Evolutionary conservation across 257 asterid genomes (phyloP).

Genomic region (Nemophila menziesii): DNA sequence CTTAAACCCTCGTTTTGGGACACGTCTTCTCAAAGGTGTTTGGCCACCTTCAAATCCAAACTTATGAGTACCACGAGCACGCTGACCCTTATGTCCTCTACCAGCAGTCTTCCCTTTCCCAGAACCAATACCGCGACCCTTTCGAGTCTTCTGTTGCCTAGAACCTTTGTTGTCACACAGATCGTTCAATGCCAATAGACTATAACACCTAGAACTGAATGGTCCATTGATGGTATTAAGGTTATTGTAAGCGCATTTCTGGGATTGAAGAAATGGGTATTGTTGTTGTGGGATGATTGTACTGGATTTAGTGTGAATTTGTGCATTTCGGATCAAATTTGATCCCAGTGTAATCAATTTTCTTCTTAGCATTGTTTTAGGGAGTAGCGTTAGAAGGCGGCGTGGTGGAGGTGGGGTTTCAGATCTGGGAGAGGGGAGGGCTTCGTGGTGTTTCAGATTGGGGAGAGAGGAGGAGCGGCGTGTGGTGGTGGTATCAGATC

Average conservation of each 20-base stretch:
- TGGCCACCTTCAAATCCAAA: slow-evolving; percentile 98
- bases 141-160: slow-evolving; percentile 74
- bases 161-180: slow-evolving; percentile 75
- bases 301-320: slow-evolving; percentile 8
- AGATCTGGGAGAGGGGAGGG: too few relatives aligned
- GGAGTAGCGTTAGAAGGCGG: too few relatives aligned
- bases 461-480: too few relatives aligned
- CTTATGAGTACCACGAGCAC: slow-evolving; percentile 77
- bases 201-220: slow-evolving; percentile 27
- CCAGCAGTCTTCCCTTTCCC: slow-evolving; percentile 98
- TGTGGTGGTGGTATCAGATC: too few relatives aligned
- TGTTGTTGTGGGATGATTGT: neutral
- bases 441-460: too few relatives aligned
- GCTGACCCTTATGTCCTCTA: slow-evolving; percentile 93
- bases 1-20: slow-evolving; percentile 83
- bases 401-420: too few relatives aligned
- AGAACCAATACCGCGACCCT: slow-evolving; percentile 95
- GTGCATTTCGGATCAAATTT: slow-evolving; percentile 20
- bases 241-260: slow-evolving; percentile 5
- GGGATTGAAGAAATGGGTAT: slow-evolving; percentile 19
- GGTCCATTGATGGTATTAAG: neutral
- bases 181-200: slow-evolving; percentile 70
- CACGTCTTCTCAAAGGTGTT: slow-evolving; percentile 83
- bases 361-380: slow-evolving; percentile 51
- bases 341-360: slow-evolving; percentile 37